phyloP scores from a whole-genome alignment of 106 monocot species.

The Iris macrosiphon region DNA sequence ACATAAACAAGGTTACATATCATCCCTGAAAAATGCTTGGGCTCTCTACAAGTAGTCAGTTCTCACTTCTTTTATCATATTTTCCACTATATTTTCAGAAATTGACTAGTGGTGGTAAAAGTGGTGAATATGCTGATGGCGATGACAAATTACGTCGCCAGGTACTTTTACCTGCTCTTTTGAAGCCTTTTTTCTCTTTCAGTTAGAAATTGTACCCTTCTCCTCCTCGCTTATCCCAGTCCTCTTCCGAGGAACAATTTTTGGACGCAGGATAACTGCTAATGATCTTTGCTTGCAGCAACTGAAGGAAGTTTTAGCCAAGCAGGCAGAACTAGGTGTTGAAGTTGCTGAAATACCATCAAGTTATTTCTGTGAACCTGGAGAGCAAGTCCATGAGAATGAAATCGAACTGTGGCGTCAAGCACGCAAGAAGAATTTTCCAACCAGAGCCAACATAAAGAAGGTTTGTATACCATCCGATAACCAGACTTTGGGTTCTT shows the following conservation, averaged over 20 bases:
- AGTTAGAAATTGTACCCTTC: background rate
- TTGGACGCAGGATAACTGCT: background rate
- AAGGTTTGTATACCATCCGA: background rate
- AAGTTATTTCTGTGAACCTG: slow-evolving; percentile 46
- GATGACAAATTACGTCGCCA: slow-evolving; percentile 46
- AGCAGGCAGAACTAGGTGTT: slow-evolving; percentile 85
- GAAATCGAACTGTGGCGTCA: background rate
- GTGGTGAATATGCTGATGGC: slow-evolving; percentile 14
- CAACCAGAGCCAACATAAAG: background rate
- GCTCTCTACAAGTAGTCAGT: background rate
- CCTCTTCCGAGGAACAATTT: background rate
- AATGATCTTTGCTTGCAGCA: slow-evolving; percentile 38
- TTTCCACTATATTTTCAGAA: slow-evolving; percentile 34
- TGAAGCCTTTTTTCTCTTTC: background rate
- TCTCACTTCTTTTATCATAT: background rate
- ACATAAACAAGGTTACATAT: slow-evolving; percentile 38
- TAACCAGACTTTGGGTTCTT: too few species aligned
- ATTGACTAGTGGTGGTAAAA: slow-evolving; percentile 2
- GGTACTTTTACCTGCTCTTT: slow-evolving; percentile 26
- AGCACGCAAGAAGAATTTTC: background rate
- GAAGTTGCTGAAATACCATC: slow-evolving; percentile 82
- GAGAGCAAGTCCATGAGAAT: slow-evolving; percentile 7
- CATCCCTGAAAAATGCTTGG: too few species aligned
- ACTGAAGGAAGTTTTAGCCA: slow-evolving; percentile 76
- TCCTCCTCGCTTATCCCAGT: too few species aligned